These are phyloP conservation scores for Rubroboletus pulcherrimus DNA, from an alignment of 768 basidiomycete species.

Conservation along the genomic window DNA sequence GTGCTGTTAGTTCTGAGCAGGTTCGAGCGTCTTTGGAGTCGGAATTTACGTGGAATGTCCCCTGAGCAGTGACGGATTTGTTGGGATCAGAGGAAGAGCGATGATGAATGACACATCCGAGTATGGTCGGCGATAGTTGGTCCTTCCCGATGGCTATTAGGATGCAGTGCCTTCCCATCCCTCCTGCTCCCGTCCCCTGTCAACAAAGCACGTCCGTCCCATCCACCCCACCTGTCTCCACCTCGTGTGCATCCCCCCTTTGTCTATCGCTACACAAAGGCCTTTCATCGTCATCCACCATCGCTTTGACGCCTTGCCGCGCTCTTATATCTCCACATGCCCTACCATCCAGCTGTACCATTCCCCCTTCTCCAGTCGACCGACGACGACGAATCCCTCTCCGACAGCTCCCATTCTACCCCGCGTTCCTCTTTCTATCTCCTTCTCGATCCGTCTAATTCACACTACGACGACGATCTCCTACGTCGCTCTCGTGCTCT, in stretches of 20 bases:
- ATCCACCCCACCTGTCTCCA: not conserved
- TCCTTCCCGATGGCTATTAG: conserved; percentile 17
- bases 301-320: conserved; percentile 20
- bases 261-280: conserved; percentile 29
- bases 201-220: conserved; percentile 5
- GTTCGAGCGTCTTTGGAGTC: not conserved
- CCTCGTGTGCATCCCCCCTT: conserved; percentile 15
- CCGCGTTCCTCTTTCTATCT: conserved; percentile 20
- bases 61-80: not conserved
- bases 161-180: conserved; percentile 8
- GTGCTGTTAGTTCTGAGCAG: not conserved
- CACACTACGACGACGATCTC: not conserved
- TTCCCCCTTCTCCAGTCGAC: conserved; percentile 10
- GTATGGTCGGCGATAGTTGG: conserved; percentile 5
- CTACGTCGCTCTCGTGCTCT: conserved; percentile 19
- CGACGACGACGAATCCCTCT: conserved; percentile 12
- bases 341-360: conserved; percentile 2
- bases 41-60: not conserved
- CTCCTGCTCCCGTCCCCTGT: conserved; percentile 1
- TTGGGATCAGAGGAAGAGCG: conserved; percentile 9
- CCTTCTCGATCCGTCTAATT: not conserved
- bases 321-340: conserved; percentile 24
- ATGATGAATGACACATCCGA: conserved; percentile 9
- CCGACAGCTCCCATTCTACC: conserved; percentile 12
- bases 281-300: conserved; percentile 14